Percentiles rank a stretch among this genome's conserved stretches.
phyloP scores from a whole-genome alignment of 2,329 filamentous ascomycete species.

The Penicillium corylophilum region DNA sequence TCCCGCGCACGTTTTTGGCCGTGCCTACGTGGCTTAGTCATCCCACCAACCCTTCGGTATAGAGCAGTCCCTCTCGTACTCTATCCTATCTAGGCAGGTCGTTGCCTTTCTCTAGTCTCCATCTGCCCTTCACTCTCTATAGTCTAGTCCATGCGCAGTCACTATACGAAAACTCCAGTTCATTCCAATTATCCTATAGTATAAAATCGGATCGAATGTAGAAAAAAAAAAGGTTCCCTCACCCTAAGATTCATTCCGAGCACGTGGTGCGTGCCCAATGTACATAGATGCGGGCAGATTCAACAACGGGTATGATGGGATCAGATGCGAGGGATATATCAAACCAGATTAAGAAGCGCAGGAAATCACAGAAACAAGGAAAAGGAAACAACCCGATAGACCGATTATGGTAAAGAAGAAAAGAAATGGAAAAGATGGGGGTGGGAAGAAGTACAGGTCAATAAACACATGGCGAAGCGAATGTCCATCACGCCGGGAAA shows the following conservation, averaged over 20 bases:
- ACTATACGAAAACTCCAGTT: neutral
- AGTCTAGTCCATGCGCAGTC: neutral
- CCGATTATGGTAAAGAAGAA: conserved; percentile 7
- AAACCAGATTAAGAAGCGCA: conserved; percentile 11
- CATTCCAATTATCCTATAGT: conserved; percentile 1
- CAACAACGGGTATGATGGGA: conserved; percentile 17
- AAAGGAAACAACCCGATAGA: conserved; percentile 4
- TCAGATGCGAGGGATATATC: conserved; percentile 24
- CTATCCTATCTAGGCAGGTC: no score
- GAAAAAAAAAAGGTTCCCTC: conserved; percentile 6
- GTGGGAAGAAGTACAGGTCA: conserved; percentile 16
- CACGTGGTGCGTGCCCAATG: conserved; percentile 18
- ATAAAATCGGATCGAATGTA: neutral
- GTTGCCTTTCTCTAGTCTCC: neutral
- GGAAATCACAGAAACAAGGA: neutral
- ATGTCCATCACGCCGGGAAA: conserved; percentile 25
- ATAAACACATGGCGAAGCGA: conserved; percentile 28
- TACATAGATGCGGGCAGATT: conserved; percentile 13
- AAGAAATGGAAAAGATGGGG: neutral
- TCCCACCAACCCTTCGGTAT: no score
- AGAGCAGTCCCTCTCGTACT: no score
- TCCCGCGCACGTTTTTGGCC: conserved; percentile 19
- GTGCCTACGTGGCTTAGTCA: no score
- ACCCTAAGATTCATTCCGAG: conserved; percentile 10
- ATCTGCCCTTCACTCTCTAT: neutral